Conservation (phyloP, 2,329 filamentous ascomycete genomes). For the Aureobasidium sp. region DNA sequence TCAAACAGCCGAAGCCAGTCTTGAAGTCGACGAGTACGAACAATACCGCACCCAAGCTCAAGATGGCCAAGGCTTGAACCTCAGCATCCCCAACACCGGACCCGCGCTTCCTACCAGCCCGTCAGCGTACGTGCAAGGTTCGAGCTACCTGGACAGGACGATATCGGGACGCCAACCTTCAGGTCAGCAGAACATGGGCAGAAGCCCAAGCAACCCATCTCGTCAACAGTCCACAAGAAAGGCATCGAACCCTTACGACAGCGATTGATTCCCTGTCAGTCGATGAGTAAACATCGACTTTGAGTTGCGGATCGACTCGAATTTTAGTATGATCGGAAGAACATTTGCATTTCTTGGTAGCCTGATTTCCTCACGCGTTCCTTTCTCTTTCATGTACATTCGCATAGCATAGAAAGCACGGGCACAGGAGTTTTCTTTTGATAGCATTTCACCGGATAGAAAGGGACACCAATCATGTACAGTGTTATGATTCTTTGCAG, state of each 20-base stretch:
- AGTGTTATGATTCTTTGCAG: not conserved
- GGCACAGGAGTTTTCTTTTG: not conserved
- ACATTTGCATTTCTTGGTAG: not conserved
- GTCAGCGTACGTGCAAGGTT: conserved; percentile 9
- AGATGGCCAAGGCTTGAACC: not conserved
- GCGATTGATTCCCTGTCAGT: not conserved
- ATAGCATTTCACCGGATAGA: not conserved
- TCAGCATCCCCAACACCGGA: conserved; percentile 5
- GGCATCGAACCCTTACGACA: not conserved
- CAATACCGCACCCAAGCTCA: conserved; percentile 8
- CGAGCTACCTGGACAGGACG: conserved; percentile 5
- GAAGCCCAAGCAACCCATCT: conserved; percentile 22
- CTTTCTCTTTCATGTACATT: not conserved
- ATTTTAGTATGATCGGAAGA: not conserved
- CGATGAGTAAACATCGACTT: not conserved
- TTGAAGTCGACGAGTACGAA: conserved; percentile 12
- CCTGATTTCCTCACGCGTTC: not conserved
- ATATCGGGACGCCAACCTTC: not conserved
- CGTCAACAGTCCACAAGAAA: not conserved
- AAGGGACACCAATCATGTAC: not conserved
- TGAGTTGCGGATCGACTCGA: not conserved
- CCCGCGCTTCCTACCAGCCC: conserved; percentile 11
- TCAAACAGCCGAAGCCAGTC: conserved; percentile 5
- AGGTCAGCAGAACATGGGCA: conserved; percentile 17
- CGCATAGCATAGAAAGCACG: not conserved